Evolutionary conservation across 2,329 filamentous ascomycete species (phyloP), one percentile per base, ranked within the genome.

Genomic region (Colletotrichum magnum): DNA sequence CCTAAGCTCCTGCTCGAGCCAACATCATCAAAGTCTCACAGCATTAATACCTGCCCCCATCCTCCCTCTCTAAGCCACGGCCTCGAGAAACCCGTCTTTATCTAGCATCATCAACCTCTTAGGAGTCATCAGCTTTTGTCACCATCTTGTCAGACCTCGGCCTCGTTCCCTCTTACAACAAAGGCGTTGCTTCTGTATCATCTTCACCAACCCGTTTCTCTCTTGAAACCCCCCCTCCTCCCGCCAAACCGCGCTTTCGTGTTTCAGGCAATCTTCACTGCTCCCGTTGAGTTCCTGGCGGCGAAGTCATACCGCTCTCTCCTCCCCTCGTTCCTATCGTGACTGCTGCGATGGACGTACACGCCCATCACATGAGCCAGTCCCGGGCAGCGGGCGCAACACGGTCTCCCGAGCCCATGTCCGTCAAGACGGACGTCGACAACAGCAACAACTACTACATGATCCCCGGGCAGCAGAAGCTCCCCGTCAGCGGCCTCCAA

Each of bases 41-140:
- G 50, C 66, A 59, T 66, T 69, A 66, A 69, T 60, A 69, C 24
- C 26, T 21, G 32, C 18, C 36, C 21, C 28, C 56, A 39, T 51
- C 45, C 41, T 53, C 58, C 51, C 24, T 59, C 39, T 68, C 32
- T 36, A 50, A 15, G 41, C 21, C 47, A 32, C 32, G 21, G 32
- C 53, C 32, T 59, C 62, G 43, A 51, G 7, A 18, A 58, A 24
- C 21, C 61, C 24, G 13, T 56, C 61, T 59, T 56, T 50, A 54
- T 58, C 15, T 58, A 28, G 32, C 52, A 54, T 36, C 32, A 36
- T 53, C 65, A 50, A 41, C 16, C 61, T 58, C 41, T 43, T 58
- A 43, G 15, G 18, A 5, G 12, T 7, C 26, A 28, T 21, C 32
- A 47, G 39, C 47, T 48, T 18, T 56, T 24, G 39, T 45, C 60